A percentile compares a stretch with the other conserved stretches of the same genome.
Evolutionary conservation across 148 eudicot species (phyloP).

Genomic region (Agrostemma githago): DNA sequence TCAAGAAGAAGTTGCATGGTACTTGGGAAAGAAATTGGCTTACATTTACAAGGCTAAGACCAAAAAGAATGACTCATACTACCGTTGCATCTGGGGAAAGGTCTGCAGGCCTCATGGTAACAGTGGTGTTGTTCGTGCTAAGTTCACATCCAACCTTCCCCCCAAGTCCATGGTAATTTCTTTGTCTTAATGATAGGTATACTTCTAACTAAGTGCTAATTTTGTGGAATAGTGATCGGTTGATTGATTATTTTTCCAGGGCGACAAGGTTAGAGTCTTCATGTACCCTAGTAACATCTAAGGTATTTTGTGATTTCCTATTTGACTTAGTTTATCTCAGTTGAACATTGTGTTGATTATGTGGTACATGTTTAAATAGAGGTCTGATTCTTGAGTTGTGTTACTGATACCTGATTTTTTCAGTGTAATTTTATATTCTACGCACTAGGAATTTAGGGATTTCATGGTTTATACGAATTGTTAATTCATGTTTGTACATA

Average conservation of each 20-base stretch:
- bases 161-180: constrained; percentile 77
- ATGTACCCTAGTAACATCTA: constrained; percentile 88
- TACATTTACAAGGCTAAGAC: constrained; percentile 81
- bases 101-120: constrained; percentile 81
- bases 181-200: background rate
- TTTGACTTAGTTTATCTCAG: background rate
- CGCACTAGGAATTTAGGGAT: too few relatives aligned
- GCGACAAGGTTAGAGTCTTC: constrained; percentile 69
- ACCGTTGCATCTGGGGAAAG: constrained; percentile 92
- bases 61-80: constrained; percentile 61
- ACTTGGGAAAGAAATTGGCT: constrained; percentile 66
- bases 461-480: too few relatives aligned
- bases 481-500: too few relatives aligned
- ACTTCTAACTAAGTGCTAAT: background rate
- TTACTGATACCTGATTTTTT: too few relatives aligned
- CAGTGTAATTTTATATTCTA: too few relatives aligned
- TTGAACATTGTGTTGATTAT: background rate
- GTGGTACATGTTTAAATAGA: background rate
- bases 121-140: constrained; percentile 79
- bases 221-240: background rate
- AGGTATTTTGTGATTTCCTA: constrained; percentile 29
- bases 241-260: constrained; percentile 39
- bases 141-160: constrained; percentile 79
- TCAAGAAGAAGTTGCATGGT: constrained; percentile 75
- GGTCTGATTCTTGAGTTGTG: background rate